Evolutionary conservation across 306 rosid genomes (phyloP).

Genomic region (Erythrophleum fordii): DNA sequence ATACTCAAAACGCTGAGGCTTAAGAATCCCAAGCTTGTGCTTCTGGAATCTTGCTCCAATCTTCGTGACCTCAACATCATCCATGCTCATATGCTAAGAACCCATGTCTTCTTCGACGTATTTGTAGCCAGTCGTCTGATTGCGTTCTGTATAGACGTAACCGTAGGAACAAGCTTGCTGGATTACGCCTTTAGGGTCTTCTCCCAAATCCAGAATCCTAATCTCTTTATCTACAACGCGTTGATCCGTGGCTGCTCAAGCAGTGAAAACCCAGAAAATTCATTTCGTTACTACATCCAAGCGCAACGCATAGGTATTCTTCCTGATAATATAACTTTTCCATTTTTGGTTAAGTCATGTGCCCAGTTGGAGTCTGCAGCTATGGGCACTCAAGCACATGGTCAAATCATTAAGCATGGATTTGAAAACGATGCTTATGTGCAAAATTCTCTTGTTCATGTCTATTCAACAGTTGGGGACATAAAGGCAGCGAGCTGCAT

Average conservation of each 20-base stretch:
- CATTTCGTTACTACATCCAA: constrained; percentile 47
- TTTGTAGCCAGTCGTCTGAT: constrained; percentile 48
- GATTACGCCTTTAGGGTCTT: constrained; percentile 42
- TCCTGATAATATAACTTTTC: constrained; percentile 51
- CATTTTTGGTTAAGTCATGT: constrained; percentile 49
- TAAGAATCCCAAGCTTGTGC: constrained; percentile 47
- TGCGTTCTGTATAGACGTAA: constrained; percentile 41
- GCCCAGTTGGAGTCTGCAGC: constrained; percentile 32
- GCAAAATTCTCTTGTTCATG: constrained; percentile 46
- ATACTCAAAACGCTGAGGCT: constrained; percentile 40
- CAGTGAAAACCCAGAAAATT: constrained; percentile 35
- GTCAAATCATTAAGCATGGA: constrained; percentile 43
- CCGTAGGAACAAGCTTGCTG: constrained; percentile 32
- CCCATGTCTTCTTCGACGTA: constrained; percentile 44
- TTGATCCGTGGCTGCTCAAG: constrained; percentile 44
- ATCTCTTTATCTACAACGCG: constrained; percentile 53
- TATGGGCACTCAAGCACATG: constrained; percentile 47
- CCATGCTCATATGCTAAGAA: constrained; percentile 53
- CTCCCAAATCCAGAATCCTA: constrained; percentile 49
- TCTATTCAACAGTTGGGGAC: constrained; percentile 45
- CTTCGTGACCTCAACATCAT: constrained; percentile 45
- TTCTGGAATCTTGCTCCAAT: constrained; percentile 45
- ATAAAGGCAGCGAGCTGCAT: constrained; percentile 35
- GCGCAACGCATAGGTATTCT: constrained; percentile 42
- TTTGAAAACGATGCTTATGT: constrained; percentile 44